These are phyloP conservation scores for Trichoderma reesei DNA, from an alignment of 495 filamentous ascomycete species.

Conservation along the genomic window DNA sequence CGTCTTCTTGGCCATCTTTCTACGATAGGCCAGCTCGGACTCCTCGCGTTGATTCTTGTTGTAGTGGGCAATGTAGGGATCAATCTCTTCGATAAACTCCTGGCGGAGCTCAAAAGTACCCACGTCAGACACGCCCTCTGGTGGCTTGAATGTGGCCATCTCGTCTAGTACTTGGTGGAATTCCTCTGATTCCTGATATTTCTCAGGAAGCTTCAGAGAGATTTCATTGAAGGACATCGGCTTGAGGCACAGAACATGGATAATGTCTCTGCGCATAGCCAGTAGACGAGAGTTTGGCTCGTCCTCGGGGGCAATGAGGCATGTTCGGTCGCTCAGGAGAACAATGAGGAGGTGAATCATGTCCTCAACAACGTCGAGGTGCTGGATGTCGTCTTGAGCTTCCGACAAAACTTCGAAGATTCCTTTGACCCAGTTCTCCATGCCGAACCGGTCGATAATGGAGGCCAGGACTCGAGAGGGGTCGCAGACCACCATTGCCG, in stretches of 20 bases:
- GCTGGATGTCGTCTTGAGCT: slow-evolving; percentile 72
- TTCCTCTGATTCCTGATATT: slow-evolving; percentile 70
- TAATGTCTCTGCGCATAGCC: slow-evolving; percentile 78
- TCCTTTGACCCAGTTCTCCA: slow-evolving; percentile 82
- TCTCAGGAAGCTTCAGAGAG: slow-evolving; percentile 68
- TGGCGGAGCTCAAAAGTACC: slow-evolving; percentile 90
- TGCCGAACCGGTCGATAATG: slow-evolving; percentile 82
- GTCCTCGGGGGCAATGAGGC: slow-evolving; percentile 61
- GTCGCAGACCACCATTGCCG: slow-evolving; percentile 76
- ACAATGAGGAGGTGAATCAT: slow-evolving; percentile 91
- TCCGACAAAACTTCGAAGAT: slow-evolving; percentile 54
- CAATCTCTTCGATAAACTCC: slow-evolving; percentile 72
- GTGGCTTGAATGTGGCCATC: slow-evolving; percentile 78
- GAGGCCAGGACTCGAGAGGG: slow-evolving; percentile 78
- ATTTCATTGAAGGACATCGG: slow-evolving; percentile 90
- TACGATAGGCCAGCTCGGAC: slow-evolving; percentile 77
- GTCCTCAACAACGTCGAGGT: slow-evolving; percentile 88
- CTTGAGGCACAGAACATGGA: slow-evolving; percentile 91
- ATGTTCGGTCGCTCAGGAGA: slow-evolving; percentile 76
- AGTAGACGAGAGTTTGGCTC: slow-evolving; percentile 53
- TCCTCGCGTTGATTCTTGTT: slow-evolving; percentile 96
- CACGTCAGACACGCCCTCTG: slow-evolving; percentile 83
- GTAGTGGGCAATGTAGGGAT: slow-evolving; percentile 92
- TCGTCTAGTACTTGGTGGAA: slow-evolving; percentile 75
- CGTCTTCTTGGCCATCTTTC: slow-evolving; percentile 77